Evolutionary conservation across 1,139 yeast species (phyloP).

Genomic region (Yamadazyma diddensiae): DNA sequence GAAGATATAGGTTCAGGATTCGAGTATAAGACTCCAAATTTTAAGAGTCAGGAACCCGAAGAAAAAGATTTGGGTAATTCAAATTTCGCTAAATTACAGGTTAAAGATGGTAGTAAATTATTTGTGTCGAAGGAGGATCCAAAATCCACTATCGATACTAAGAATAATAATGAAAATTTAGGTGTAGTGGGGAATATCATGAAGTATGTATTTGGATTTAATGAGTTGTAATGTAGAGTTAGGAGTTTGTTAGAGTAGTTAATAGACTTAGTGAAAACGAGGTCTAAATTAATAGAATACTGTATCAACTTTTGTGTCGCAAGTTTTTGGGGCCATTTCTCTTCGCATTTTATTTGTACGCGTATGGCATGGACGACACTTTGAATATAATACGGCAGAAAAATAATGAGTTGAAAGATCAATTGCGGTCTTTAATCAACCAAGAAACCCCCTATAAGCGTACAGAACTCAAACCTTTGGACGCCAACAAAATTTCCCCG

Average conservation of each 20-base stretch:
- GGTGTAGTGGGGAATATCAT: constrained; percentile 34
- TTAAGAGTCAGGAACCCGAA: constrained; percentile 6
- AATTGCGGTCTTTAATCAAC: constrained; percentile 7
- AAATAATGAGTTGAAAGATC: constrained; percentile 10
- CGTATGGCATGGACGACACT: constrained; percentile 12
- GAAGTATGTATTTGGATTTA: constrained; percentile 44
- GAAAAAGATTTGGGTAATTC: constrained; percentile 12
- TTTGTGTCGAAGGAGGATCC: constrained; percentile 27
- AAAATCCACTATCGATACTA: constrained; percentile 19
- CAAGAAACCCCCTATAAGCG: constrained; percentile 9
- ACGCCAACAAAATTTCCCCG: background rate
- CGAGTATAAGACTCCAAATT: constrained; percentile 6
- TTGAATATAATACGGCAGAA: constrained; percentile 8
- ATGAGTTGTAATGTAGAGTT: constrained; percentile 27
- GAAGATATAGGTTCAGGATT: constrained; percentile 56
- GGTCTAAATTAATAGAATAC: no score
- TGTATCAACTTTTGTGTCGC: no score
- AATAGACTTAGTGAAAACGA: no score
- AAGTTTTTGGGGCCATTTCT: no score
- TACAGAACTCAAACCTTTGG: background rate
- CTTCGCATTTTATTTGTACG: no score
- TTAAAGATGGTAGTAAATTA: constrained; percentile 41
- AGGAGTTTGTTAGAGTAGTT: no score
- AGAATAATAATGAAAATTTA: constrained; percentile 27
- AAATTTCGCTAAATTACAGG: constrained; percentile 26